Conservation (phyloP, 2,329 filamentous ascomycete genomes). For the Cryphonectria carpinicola region DNA sequence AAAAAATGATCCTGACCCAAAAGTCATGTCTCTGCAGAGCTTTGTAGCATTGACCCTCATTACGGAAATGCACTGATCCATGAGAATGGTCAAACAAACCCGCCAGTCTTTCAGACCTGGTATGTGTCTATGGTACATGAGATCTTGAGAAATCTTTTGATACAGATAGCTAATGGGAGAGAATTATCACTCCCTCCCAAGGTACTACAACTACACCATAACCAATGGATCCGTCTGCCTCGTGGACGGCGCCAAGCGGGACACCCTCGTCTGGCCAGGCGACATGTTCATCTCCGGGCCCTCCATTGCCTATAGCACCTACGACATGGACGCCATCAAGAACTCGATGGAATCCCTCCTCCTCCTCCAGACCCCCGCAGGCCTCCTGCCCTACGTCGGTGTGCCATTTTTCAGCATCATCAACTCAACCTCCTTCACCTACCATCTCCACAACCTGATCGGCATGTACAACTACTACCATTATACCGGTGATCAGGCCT, state of each 20-base stretch:
- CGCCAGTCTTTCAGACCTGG: constrained; percentile 21
- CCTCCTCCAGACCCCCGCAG: constrained; percentile 43
- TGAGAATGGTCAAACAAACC: constrained; percentile 30
- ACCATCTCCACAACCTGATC: constrained; percentile 62
- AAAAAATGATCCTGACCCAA: background rate
- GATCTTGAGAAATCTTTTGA: no score
- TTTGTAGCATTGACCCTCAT: constrained; percentile 41
- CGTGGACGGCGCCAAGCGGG: constrained; percentile 61
- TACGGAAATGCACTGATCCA: constrained; percentile 42
- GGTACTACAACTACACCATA: constrained; percentile 42
- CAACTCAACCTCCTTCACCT: constrained; percentile 50
- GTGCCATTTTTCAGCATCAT: constrained; percentile 41
- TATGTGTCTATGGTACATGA: background rate
- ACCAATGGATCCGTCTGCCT: constrained; percentile 38
- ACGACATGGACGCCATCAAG: constrained; percentile 53
- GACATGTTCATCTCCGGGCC: constrained; percentile 63
- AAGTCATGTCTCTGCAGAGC: constrained; percentile 33
- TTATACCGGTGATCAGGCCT: constrained; percentile 56
- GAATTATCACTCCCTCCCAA: constrained; percentile 10
- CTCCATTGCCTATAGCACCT: constrained; percentile 57
- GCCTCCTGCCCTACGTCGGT: constrained; percentile 53
- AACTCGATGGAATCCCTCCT: constrained; percentile 56
- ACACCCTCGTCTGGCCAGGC: constrained; percentile 63
- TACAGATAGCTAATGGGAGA: background rate
- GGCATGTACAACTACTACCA: constrained; percentile 62